Conservation (phyloP, 805 yeast species). For the Lachancea quebecensis region DNA sequence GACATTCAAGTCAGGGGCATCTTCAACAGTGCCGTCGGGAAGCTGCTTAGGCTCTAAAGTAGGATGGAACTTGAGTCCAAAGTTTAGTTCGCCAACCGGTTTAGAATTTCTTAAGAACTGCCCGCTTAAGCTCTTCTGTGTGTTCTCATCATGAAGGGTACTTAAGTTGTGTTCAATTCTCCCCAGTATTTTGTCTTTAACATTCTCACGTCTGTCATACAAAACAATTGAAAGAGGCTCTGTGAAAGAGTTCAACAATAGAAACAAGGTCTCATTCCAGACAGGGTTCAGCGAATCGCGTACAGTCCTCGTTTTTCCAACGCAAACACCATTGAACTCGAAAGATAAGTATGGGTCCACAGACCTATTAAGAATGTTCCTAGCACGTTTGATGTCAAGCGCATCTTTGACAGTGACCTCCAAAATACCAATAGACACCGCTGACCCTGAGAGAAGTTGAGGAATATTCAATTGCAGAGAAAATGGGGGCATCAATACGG, state of each 20-base stretch:
- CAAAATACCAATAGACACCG: constrained; percentile 82
- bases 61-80: constrained; percentile 71
- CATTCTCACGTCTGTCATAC: constrained; percentile 66
- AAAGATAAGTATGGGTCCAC: constrained; percentile 84
- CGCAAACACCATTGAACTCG: constrained; percentile 49
- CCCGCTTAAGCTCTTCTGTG: constrained; percentile 42
- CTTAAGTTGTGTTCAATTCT: constrained; percentile 67
- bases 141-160: constrained; percentile 46
- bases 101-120: constrained; percentile 75
- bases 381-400: constrained; percentile 59
- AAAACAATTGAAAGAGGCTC: constrained; percentile 74
- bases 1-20: constrained; percentile 88
- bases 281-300: constrained; percentile 63
- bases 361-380: constrained; percentile 60
- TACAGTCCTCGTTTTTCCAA: constrained; percentile 65
- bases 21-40: constrained; percentile 76
- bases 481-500: constrained; percentile 81
- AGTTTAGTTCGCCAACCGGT: constrained; percentile 67
- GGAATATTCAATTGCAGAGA: constrained; percentile 91
- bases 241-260: constrained; percentile 66
- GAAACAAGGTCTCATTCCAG: constrained; percentile 74
- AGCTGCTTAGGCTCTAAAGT: constrained; percentile 50
- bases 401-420: constrained; percentile 64
- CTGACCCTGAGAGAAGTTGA: constrained; percentile 81
- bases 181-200: constrained; percentile 76